Base-by-base conservation (phyloP, 176 grass and related monocot species). In the Phoenix dactylifera region DNA sequence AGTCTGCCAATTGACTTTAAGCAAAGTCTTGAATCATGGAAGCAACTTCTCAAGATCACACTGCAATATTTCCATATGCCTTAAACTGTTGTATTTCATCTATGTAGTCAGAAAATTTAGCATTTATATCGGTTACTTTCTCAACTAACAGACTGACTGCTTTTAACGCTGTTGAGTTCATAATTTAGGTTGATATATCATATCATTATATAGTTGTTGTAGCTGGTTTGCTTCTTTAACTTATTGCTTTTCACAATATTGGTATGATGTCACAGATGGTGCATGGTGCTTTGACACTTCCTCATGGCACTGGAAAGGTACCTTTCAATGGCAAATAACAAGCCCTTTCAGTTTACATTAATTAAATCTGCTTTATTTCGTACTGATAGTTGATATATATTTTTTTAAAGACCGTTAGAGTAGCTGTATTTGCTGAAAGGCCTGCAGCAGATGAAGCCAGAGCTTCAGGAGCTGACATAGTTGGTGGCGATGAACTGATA, bases 281-380 rank as follows among this genome's bases (percentile, higher is more conserved):
- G 32, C 93, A 81, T 54, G 93, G 93, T 14, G 93, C 93, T 32
- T 6, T 98, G 59, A 98, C 93, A 64, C 70, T 98, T 48, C 87
- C 93, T 53, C 87, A 86, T 80, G 93, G 87, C 70, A 98, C 93
- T 74, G 93, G 93, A 57, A 98, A 98, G 81, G 87, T 83, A 73
- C 54, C 35, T 30, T 39, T 44, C 24, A 58, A 7, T 50, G 26
- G 17, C 51, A 69, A 12, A 44, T 12, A 44, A 44, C 2, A 44
- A 44, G 7, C 10, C 6, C 17, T 63, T 63, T 3, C n/a, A 52
- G 15, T 44, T 44, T 63, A 18, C 10, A 5, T 5, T 39, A 16
- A 12, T 57, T 68, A 48, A 56, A 52, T 66, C 14, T 22, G 6
- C 30, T 16, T 19, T 65, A 22, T 23, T 59, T 70, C 59, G 17